Base-by-base conservation (phyloP, 352 stramenopile genomes). In the Phytopythium boreale region DNA sequence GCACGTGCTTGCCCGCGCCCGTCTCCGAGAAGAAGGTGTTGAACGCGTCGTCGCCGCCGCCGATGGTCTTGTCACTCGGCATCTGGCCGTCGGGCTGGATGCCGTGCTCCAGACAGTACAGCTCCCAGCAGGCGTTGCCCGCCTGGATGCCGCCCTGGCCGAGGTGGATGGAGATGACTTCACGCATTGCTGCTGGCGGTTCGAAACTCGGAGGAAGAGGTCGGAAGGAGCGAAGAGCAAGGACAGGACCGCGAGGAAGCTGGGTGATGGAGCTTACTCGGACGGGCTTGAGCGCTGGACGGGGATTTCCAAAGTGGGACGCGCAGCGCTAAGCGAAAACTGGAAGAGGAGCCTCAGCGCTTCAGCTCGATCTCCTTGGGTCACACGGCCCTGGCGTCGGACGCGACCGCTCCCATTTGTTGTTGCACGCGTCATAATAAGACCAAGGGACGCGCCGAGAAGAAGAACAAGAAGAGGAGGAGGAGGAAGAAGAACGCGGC, bases 151-250 rank as follows among this genome's bases (percentile, higher is more conserved):
- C 95, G 65, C 87, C 96, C 72, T 99, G 95, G 69, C 95, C 95
- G 63, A 99, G 88, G 79, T 99, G 96, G 70, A 99, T 97, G 46
- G 92, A 98, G 68, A 99, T 95, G 76, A 96, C 96, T 75, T 98
- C 96, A 80, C 90, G 87, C 89, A 97, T 97, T 34, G 56, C 64
- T 52, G n/a, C n/a, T n/a, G n/a, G 19, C 29, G 52, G 34, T 31
- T 59, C 47, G 34, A 59, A 19, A 39, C 6, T 41, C 7, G 24
- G 41, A 22, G 17, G 20, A 7, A 22, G 22, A n/a, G 24, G 24
- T 27, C 34, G n/a, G 47, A 20, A 17, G 22, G 22, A 19, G 15
- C 12, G 37, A 36, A 50, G 55, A 36, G 31, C 31, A 26, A 56
- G 26, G 26, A 6, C 2, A 19, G n/a, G 52, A 20, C 52, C 19